A percentile compares a stretch with the other conserved stretches of the same genome.
Conservation (phyloP, 768 basidiomycete genomes). For the Suillus tomentosus region DNA sequence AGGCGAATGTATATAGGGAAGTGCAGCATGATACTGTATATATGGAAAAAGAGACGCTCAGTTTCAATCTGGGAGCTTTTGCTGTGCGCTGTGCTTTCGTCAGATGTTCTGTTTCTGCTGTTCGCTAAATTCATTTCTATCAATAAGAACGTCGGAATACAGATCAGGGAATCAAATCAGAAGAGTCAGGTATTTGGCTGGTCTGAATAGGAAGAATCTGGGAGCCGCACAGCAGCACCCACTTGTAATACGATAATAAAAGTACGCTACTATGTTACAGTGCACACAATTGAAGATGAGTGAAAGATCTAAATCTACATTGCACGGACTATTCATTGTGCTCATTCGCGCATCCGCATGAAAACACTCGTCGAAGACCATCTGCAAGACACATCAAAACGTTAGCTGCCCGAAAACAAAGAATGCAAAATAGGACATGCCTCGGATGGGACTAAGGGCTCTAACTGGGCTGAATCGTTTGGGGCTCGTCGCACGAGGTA, state of each 20-base stretch:
- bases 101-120: not conserved
- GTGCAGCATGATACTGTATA: no score
- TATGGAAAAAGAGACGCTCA: no score
- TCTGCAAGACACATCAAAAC: constrained; percentile 16
- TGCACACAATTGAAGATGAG: not conserved
- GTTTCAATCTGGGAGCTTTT: no score
- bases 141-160: not conserved
- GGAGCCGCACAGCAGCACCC: not conserved
- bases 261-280: not conserved
- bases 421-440: constrained; percentile 27
- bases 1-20: no score
- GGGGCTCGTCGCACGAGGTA: constrained; percentile 17
- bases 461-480: constrained; percentile 24
- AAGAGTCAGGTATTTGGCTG: no score
- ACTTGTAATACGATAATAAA: not conserved
- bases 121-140: not conserved
- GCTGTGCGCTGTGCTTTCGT: not conserved
- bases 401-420: constrained; percentile 6
- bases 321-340: not conserved
- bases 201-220: no score
- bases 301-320: not conserved
- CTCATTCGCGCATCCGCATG: constrained; percentile 20
- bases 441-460: constrained; percentile 34
- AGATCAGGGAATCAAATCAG: not conserved
- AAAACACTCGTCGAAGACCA: constrained; percentile 30